Percentiles rank a stretch among this genome's conserved stretches.
phyloP scores from a whole-genome alignment of 2,329 filamentous ascomycete genomes.

The Rhynchosporium agropyri region DNA sequence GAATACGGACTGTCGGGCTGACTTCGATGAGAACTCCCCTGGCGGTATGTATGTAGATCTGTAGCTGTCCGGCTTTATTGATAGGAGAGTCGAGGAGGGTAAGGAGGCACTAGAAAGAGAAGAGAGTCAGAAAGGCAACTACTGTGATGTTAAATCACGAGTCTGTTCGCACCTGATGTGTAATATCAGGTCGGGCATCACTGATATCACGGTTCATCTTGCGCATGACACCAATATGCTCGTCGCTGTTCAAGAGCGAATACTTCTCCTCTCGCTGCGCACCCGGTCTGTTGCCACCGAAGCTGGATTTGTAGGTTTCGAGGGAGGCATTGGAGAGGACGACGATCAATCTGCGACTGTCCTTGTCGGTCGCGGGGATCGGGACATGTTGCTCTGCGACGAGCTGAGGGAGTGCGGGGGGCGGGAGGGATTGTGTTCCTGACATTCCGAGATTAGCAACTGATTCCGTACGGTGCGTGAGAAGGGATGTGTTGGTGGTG shows the following conservation, averaged over 20 bases:
- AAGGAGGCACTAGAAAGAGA: slow-evolving; percentile 75
- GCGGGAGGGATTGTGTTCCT: slow-evolving; percentile 95
- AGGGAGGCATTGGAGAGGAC: slow-evolving; percentile 96
- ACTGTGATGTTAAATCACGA: slow-evolving; percentile 32
- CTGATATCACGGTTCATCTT: slow-evolving; percentile 99
- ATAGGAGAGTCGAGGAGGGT: slow-evolving; percentile 96
- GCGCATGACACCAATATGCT: slow-evolving; percentile 98
- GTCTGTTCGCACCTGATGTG: slow-evolving; percentile 78
- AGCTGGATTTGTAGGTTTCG: slow-evolving; percentile 93
- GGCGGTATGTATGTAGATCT: slow-evolving; percentile 98
- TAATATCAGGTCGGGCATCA: slow-evolving; percentile 96
- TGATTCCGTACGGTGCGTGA: slow-evolving; percentile 15
- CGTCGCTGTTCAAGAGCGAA: slow-evolving; percentile 95
- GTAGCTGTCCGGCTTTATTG: slow-evolving; percentile 96
- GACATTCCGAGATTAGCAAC: slow-evolving; percentile 42
- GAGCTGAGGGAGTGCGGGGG: slow-evolving; percentile 85
- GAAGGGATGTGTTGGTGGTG: slow-evolving; percentile 26
- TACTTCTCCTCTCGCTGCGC: slow-evolving; percentile 83
- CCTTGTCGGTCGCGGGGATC: slow-evolving; percentile 84
- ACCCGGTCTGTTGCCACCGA: slow-evolving; percentile 66
- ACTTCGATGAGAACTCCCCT: slow-evolving; percentile 98
- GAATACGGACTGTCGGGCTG: slow-evolving; percentile 96
- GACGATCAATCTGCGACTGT: slow-evolving; percentile 88
- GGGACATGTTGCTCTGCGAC: slow-evolving; percentile 90
- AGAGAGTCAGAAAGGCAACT: slow-evolving; percentile 29